Evolutionary conservation across 805 yeast genomes (phyloP), one percentile per base, ranked within the genome.

Genomic region (Saturnispora besseyi): DNA sequence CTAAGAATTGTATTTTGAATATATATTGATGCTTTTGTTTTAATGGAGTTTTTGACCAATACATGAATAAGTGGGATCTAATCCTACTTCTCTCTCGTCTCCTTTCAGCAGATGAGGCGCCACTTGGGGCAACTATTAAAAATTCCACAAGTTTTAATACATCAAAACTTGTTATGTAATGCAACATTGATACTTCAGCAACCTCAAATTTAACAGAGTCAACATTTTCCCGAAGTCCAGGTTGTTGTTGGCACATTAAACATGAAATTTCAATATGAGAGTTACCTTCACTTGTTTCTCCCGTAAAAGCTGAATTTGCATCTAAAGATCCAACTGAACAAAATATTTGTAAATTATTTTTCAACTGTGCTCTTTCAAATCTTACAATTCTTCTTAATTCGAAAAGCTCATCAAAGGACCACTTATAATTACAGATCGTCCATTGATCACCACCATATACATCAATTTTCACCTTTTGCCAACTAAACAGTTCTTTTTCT

Each of bases 11-110:
- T 13, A 13, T 57, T 43, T 24, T 54, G 29, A 15, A 52, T 34
- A 10, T 44, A 51, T 15, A 47, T 41, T 21, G 51, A 30, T 13
- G 45, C 44, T 41, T 69, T 38, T 24, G 29, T 38, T 22, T 38
- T 12, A 38, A 13, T 12, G 42, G 42, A 5, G 12, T 12, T 38
- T 38, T 38, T 12, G 78, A 73, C 86, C 86, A 81, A 59, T 78
- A 81, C 5, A 84, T 83, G 49, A 80, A 82, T 64, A 81, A 67
- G 57, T 81, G 81, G 43, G 82, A 77, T 63, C 87, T 68, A 41
- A 81, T 76, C 50, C 87, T 67, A n/a, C 86, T 86, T 44, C 84
- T 62, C 59, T 81, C 86, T 52, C 76, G 72, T 53, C 87, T 72
- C 53, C 79, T 72, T 49, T 76, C 81, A 6, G 69, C 69, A 5